Base-by-base conservation (phyloP, 2,329 filamentous ascomycete species). In the Botryosphaeria dothidea region DNA sequence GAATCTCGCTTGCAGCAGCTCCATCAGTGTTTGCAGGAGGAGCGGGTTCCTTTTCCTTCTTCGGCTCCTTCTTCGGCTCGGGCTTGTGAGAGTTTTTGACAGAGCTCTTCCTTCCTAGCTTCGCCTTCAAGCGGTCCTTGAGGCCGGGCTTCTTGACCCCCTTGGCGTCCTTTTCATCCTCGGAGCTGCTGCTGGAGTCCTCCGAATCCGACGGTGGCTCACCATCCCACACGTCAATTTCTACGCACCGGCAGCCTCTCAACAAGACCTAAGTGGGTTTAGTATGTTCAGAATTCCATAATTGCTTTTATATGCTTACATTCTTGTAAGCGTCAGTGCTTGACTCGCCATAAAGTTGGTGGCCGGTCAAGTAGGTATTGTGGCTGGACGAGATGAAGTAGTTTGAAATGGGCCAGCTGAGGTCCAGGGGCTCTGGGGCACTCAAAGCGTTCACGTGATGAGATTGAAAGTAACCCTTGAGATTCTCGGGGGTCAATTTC, bases 311-410 rank as follows among this genome's bases (percentile, higher is more conserved):
- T n/a, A 38, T 21, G 58, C 87, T 73, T 74, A 91, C 91, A 73
- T 88, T 87, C 70, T 85, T 90, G 78, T 97, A 97, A 13, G 90
- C 88, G 65, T 93, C 88, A 0, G 90, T 87, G 29, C 90, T 92
- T 66, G 91, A 90, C 66, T 88, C 87, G 52, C 92, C 92, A 66
- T 87, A 89, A 45, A 95, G 83, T 77, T 97, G 94, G 71, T 96
- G 93, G 2, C 93, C 93, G 1, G 89, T 89, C 46, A 97, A 82
- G 75, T 97, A 97, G 0, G 93, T 97, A 75, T 97, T 97, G 81
- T 97, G 93, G 73, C 92, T 97, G 69, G 92, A 96, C 67, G 90
- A 96, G 75, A 97, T 93, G 77, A 92, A 97, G 80, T 97, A 97
- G 74, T 96, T 92, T 52, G 90, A 92, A 65, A 96, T 83, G 3